Percentiles rank a stretch among this genome's conserved stretches.
phyloP scores from a whole-genome alignment of 2,329 filamentous ascomycete genomes.

The Clonostachys rosea region DNA sequence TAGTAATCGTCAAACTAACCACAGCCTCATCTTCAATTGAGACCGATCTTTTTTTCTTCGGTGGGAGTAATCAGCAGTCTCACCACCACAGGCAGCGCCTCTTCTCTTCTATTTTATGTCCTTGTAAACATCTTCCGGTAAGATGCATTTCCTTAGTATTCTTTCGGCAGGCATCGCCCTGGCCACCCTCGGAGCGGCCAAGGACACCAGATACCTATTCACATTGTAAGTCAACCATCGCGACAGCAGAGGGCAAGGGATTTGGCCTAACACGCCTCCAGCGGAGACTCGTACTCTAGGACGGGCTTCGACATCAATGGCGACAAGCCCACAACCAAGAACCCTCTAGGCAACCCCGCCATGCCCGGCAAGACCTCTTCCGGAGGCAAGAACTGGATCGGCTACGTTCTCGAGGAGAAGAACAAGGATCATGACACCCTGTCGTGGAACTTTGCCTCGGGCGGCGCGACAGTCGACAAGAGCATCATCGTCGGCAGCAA shows the following conservation, averaged over 20 bases:
- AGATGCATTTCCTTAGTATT: background rate
- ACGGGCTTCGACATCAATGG: slow-evolving; percentile 47
- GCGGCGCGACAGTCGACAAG: slow-evolving; percentile 48
- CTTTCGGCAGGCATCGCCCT: background rate
- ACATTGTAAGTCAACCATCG: background rate
- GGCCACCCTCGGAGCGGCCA: background rate
- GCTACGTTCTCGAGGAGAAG: slow-evolving; percentile 42
- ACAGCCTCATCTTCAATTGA: background rate
- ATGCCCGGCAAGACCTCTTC: slow-evolving; percentile 45
- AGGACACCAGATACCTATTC: slow-evolving; percentile 1
- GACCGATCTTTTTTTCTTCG: background rate
- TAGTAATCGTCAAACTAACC: too few species aligned
- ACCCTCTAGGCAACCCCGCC: slow-evolving; percentile 58
- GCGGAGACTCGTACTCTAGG: slow-evolving; percentile 23
- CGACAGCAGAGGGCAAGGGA: too few species aligned
- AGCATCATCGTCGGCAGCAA: slow-evolving; percentile 44
- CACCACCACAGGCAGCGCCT: background rate
- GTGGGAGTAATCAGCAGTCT: background rate
- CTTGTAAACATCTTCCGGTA: background rate
- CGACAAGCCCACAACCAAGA: slow-evolving; percentile 43
- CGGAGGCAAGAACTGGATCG: slow-evolving; percentile 48
- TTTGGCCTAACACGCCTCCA: background rate
- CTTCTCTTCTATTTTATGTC: too few species aligned
- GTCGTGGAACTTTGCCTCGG: slow-evolving; percentile 49
- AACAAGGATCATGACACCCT: slow-evolving; percentile 23